phyloP scores from a whole-genome alignment of 768 basidiomycete genomes.

The Mycena filopes region DNA sequence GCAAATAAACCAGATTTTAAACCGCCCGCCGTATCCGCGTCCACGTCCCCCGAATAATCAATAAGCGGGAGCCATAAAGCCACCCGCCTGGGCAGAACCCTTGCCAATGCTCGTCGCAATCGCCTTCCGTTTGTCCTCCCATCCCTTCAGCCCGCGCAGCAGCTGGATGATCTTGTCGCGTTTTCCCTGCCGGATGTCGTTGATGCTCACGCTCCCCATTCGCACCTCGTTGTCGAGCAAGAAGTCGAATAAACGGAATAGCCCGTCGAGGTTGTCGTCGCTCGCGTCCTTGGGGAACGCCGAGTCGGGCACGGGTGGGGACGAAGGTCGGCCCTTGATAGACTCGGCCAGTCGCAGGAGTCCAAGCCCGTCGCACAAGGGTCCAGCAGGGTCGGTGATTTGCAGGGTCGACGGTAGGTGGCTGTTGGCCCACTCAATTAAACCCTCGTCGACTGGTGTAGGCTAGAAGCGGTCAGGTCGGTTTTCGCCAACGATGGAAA shows the following conservation, averaged over 20 bases:
- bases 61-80: constrained; percentile 45
- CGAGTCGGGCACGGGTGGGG: constrained; percentile 80
- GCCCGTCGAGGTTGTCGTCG: constrained; percentile 87
- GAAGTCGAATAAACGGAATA: constrained; percentile 93
- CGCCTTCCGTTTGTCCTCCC: constrained; percentile 81
- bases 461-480: constrained; percentile 29
- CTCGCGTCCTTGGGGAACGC: constrained; percentile 75
- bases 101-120: constrained; percentile 64
- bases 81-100: constrained; percentile 47
- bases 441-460: constrained; percentile 54
- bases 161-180: constrained; percentile 85
- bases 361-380: constrained; percentile 75
- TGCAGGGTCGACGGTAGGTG: constrained; percentile 75
- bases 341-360: constrained; percentile 89
- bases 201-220: constrained; percentile 93
- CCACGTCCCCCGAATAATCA: too few relatives aligned
- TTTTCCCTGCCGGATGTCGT: constrained; percentile 88
- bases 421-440: constrained; percentile 91
- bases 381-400: constrained; percentile 57
- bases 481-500: neutral
- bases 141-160: constrained; percentile 76
- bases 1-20: constrained; percentile 3
- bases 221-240: constrained; percentile 91
- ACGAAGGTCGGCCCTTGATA: constrained; percentile 71
- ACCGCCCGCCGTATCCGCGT: neutral